Base-by-base conservation (phyloP, 1,139 yeast species). In the Taiozyma sp. region DNA sequence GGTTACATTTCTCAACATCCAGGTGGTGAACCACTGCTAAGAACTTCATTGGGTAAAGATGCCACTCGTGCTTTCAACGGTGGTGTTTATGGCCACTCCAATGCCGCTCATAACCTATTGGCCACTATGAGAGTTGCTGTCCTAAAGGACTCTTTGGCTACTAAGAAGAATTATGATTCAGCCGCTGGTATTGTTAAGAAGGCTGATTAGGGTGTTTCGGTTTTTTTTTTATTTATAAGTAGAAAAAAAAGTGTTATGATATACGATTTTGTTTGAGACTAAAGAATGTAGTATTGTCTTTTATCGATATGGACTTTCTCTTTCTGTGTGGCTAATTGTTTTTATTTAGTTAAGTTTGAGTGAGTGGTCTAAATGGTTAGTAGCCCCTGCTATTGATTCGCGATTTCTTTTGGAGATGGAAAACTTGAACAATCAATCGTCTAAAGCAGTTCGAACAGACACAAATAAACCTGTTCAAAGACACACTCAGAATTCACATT, bases 61-160 rank as follows among this genome's bases (percentile, higher is more conserved):
- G 90, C 90, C 1, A 83, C 89, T 2, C 74, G 76, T 46, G 90
- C 89, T 1, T 84, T 84, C 55, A 83, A 79, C 60, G 90, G 92
- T 13, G 91, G 90, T 0, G 91, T 85, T 6, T 85, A 85, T 61
- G 79, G 81, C 39, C 92, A 85, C 60, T 83, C 86, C 62, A 83
- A 87, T 27, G 91, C 92, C 0, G 91, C 91, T 0, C 77, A 79
- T 51, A 85, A 85, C 61, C 65, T 85, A 46, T 67, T 85, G 54
- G 90, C 91, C 1, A 85, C 91, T 0, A 84, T 92, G 96, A 87
- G 99, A 75, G 88, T 93, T 29, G 98, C 97, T 30, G 95, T 93
- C 47, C 84, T 93, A 54, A 79, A 83, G 66, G 92, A 85, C 60
- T 56, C 62, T 9, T 52, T 52, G 41, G 62, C 63, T 29, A 53